Conservation (phyloP, 2,329 filamentous ascomycete genomes). For the Claviceps sp. region DNA sequence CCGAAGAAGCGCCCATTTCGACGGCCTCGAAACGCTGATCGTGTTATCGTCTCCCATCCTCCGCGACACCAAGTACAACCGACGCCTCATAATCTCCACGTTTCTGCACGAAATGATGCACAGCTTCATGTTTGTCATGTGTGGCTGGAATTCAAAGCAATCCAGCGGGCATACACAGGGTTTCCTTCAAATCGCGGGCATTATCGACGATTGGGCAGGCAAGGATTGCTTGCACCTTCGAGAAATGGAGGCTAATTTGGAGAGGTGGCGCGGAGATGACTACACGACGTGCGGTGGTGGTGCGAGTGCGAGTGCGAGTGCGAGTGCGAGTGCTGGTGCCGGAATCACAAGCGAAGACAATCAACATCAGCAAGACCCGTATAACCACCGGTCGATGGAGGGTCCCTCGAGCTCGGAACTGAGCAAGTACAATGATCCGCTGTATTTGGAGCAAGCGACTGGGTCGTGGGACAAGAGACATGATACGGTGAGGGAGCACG, state of each 20-base stretch:
- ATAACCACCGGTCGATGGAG: conserved; percentile 8
- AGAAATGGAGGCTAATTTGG: conserved; percentile 49
- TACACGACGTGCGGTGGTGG: not conserved
- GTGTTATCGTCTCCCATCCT: conserved; percentile 47
- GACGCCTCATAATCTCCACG: conserved; percentile 47
- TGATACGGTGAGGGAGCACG: not conserved
- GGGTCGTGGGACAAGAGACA: not conserved
- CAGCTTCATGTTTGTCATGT: conserved; percentile 50
- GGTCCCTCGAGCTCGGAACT: not conserved
- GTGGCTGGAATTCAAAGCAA: conserved; percentile 41
- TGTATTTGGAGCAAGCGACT: not conserved
- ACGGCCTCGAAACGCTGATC: conserved; percentile 49
- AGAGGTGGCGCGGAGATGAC: conserved; percentile 31
- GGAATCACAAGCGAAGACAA: not conserved
- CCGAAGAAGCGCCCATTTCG: conserved; percentile 28
- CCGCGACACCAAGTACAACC: conserved; percentile 40
- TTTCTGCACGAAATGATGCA: conserved; percentile 56
- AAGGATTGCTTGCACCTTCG: conserved; percentile 38
- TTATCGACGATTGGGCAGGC: conserved; percentile 51
- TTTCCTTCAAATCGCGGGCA: conserved; percentile 42
- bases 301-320: not conserved
- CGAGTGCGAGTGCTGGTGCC: not conserved
- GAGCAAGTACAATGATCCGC: not conserved
- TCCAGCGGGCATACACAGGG: conserved; percentile 47
- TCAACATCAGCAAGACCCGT: not conserved